Conservation (phyloP, 768 basidiomycete species). For the Kwoniella shandongensis region DNA sequence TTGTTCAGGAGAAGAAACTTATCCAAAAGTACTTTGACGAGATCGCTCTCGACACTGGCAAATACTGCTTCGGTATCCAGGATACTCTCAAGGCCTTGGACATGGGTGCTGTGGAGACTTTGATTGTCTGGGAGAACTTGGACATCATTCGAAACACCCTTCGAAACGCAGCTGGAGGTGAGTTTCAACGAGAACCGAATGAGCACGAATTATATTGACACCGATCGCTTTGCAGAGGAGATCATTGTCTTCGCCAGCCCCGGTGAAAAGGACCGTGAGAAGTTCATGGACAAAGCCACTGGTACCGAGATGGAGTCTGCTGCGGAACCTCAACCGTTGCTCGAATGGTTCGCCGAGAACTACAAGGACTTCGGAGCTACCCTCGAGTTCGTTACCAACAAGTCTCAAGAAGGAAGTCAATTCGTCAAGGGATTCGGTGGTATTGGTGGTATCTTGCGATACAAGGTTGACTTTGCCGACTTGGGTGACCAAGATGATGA, state of each 20-base stretch:
- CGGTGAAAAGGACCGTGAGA: slow-evolving; percentile 88
- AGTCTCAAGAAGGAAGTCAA: slow-evolving; percentile 94
- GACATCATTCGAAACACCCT: slow-evolving; percentile 84
- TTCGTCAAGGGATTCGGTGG: slow-evolving; percentile 99
- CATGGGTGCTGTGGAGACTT: slow-evolving; percentile 91
- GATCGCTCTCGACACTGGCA: slow-evolving; percentile 94
- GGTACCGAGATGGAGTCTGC: slow-evolving; percentile 91
- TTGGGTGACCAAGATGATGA: slow-evolving; percentile 59
- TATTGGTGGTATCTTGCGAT: slow-evolving; percentile 89
- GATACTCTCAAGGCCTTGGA: slow-evolving; percentile 96
- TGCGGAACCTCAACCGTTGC: slow-evolving; percentile 75
- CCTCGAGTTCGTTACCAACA: slow-evolving; percentile 86
- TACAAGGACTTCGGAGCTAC: slow-evolving; percentile 97
- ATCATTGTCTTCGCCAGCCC: slow-evolving; percentile 68
- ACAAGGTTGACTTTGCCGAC: slow-evolving; percentile 95
- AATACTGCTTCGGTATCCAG: slow-evolving; percentile 95
- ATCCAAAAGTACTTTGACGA: slow-evolving; percentile 99
- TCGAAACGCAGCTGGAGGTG: slow-evolving; percentile 88
- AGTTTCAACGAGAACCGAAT: slow-evolving; percentile 25
- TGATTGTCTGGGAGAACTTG: slow-evolving; percentile 98
- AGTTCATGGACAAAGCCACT: slow-evolving; percentile 93
- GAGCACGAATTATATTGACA: neutral
- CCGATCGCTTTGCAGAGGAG: slow-evolving; percentile 63
- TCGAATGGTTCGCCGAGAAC: slow-evolving; percentile 99
- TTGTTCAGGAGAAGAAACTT: slow-evolving; percentile 96